Evolutionary conservation across 352 stramenopile species (phyloP).

Genomic region (Pseudoperonospora humuli): DNA sequence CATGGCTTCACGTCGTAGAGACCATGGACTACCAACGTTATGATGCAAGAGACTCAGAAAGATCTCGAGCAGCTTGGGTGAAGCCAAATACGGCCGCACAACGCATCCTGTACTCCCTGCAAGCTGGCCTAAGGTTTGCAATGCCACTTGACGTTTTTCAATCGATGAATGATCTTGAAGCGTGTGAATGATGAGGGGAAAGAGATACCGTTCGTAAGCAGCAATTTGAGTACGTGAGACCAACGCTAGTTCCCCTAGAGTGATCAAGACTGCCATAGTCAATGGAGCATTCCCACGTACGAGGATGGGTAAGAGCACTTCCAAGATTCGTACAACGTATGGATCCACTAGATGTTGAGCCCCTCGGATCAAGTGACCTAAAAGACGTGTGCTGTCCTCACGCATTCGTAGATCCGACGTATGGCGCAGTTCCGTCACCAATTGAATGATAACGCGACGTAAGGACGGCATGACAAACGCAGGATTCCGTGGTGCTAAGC

Average conservation of each 20-base stretch:
- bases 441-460: conserved; percentile 88
- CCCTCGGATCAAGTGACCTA: conserved; percentile 77
- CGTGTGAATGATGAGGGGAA: conserved; percentile 94
- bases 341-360: conserved; percentile 84
- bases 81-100: conserved; percentile 92
- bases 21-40: conserved; percentile 85
- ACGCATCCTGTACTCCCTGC: conserved; percentile 90
- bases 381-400: conserved; percentile 85
- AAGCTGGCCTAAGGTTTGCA: conserved; percentile 94
- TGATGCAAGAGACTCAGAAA: conserved; percentile 92
- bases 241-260: conserved; percentile 87
- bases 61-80: conserved; percentile 92
- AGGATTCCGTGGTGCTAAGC: conserved; percentile 91
- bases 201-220: conserved; percentile 92
- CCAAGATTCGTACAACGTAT: conserved; percentile 68
- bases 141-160: conserved; percentile 92
- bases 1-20: conserved; percentile 92
- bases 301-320: conserved; percentile 83
- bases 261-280: conserved; percentile 65
- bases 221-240: conserved; percentile 87
- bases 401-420: conserved; percentile 76
- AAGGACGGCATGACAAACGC: conserved; percentile 93
- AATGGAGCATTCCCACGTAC: conserved; percentile 75
- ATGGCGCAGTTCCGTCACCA: conserved; percentile 94
- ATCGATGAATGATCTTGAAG: conserved; percentile 94